Evolutionary conservation across 1,284 basidiomycete genomes (phyloP), one percentile per base, ranked within the genome.

Genomic region (Inonotus obliquus): DNA sequence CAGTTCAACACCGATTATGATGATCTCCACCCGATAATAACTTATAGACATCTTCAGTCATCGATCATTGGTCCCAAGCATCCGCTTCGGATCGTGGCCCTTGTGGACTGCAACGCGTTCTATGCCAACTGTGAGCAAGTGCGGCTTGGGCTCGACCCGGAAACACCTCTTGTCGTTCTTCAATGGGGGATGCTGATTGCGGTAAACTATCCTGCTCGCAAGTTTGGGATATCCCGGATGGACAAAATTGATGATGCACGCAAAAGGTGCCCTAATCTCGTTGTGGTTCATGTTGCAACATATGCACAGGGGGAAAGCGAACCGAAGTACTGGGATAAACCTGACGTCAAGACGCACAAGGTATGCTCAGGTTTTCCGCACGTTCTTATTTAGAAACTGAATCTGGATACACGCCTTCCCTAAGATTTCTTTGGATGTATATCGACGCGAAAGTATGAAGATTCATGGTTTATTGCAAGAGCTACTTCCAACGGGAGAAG

Each of bases 161-260:
- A 84, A 45, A 81, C 84, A 1, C 95, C 96, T 0, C 79, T 98
- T 13, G 93, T 96, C 9, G 96, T 97, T 4, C 84, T 91, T 52
- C 96, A 99, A 71, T 99, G 97, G 97, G 84, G 92, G 52, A 76
- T 81, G 21, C 71, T 91, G 59, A 99, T 99, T 64, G 97, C 97
- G 0, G 91, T 99, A 65, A 97, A 96, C 74, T 99, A 99, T 72
- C 90, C 94, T 2, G 96, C 97, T 0, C 82, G 96, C 61, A 87
- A 87, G 69, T 96, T 82, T 69, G 96, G 90, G 2, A 96, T 99
- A 69, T 92, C 91, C 21, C 78, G 95, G 25, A 86, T 91, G 84
- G 84, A 85, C 72, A 89, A 85, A 74, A 74, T 90, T 62, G 82
- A 85, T 64, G 91, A 95, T 55, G 92, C 95, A 5, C 84, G 87